Conservation (phyloP, 2,329 filamentous ascomycete genomes). For the Fusarium sp. region DNA sequence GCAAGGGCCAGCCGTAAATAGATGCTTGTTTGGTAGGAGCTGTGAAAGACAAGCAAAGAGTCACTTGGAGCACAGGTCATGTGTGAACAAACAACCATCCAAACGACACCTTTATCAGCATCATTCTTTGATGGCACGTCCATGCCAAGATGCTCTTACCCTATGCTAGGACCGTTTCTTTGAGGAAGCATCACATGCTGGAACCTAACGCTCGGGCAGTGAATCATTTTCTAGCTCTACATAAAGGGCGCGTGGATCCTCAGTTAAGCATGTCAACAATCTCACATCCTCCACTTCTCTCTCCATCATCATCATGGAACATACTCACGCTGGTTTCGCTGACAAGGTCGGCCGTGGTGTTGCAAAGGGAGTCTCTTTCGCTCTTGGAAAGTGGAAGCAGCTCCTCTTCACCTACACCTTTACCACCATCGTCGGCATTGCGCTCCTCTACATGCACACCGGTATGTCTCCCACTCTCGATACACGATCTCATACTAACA, state of each 20-base stretch:
- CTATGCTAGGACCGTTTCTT: neutral
- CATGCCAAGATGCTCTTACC: neutral
- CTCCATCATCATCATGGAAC: constrained; percentile 8
- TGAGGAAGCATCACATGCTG: neutral
- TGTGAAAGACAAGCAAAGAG: neutral
- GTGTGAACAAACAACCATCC: neutral
- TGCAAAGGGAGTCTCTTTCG: constrained; percentile 7
- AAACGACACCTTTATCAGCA: neutral
- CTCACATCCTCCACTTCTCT: neutral
- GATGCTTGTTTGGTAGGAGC: neutral
- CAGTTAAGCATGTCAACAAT: neutral
- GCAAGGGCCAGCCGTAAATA: neutral
- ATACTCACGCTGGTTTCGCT: constrained; percentile 5
- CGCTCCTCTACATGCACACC: constrained; percentile 12
- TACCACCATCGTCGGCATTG: constrained; percentile 6
- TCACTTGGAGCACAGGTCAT: neutral
- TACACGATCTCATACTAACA: neutral
- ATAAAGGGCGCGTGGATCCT: neutral
- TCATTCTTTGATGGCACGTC: neutral
- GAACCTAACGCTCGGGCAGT: neutral
- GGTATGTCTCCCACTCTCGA: neutral
- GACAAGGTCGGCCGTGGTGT: constrained; percentile 22
- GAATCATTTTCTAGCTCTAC: neutral
- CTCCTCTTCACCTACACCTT: constrained; percentile 18
- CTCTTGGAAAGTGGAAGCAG: constrained; percentile 7